phyloP scores from a whole-genome alignment of 345 rosid species.

The Raphanus raphanistrum region DNA sequence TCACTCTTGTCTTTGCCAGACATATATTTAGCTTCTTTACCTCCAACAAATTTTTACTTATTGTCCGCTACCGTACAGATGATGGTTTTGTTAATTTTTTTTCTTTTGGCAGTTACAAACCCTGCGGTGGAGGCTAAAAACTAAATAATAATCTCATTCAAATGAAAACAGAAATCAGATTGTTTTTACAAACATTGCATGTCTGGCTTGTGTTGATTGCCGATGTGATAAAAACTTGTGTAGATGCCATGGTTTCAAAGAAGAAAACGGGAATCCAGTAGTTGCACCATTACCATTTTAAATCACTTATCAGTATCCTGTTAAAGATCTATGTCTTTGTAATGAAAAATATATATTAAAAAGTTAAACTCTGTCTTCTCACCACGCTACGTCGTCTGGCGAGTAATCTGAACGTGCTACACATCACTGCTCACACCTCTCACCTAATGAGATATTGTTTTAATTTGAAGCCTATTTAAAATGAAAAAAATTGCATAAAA shows the following conservation, averaged over 20 bases:
- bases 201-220: constrained; percentile 19
- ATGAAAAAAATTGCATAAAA: too few species aligned
- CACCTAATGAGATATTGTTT: too few species aligned
- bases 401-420: too few species aligned
- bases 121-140: background rate
- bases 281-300: background rate
- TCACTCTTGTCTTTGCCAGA: background rate
- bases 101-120: background rate
- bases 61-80: background rate
- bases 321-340: background rate
- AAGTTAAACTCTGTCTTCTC: too few species aligned
- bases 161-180: background rate
- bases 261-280: background rate
- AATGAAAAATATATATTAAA: too few species aligned
- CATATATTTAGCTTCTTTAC: constrained; percentile 1
- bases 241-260: constrained; percentile 15
- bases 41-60: background rate
- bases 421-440: too few species aligned
- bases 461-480: too few species aligned
- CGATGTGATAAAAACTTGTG: constrained; percentile 10
- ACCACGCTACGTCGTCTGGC: too few species aligned
- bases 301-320: background rate
- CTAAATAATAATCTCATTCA: background rate
- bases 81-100: background rate
- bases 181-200: constrained; percentile 15